Base-by-base conservation (phyloP, 768 basidiomycete species). In the Lactarius sanguifluus region DNA sequence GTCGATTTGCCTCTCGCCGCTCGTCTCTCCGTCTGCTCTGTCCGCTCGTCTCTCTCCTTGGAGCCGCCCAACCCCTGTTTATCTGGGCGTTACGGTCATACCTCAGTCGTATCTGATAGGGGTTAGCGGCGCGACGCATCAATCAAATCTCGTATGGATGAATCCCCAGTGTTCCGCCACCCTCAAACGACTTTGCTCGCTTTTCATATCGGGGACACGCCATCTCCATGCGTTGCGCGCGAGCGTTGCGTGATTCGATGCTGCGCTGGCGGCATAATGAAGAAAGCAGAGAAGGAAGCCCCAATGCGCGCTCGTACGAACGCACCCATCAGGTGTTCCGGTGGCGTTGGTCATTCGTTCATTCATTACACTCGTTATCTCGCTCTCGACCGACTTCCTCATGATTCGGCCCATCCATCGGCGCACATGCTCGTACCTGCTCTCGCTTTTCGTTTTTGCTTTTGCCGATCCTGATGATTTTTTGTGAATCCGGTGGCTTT, bases 161-260 rank as follows among this genome's bases (percentile, higher is more conserved):
- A 30, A 32, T n/a, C 18, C 28, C 40, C 23, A 25, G 9, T 36
- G 25, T 34, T 43, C 55, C 52, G 34, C 56, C 57, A 57, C 56
- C 32, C 20, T 23, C 61, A 66, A 47, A 56, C 40, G 56, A 45
- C 20, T 25, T 50, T 23, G 43, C 23, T 45, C 28, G 25, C 23
- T 7, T 15, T 52, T 52, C 50, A 52, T 52, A 52, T 52, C 15
- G 12, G 4, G 47, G 25, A 50, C 60, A 66, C 45, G 65, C 61
- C 50, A 57, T 66, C 56, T 50, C 45, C 55, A 66, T 7, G 61
- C 61, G 43, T 38, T 47, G 13, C 20, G 16, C 4, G 20, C 57
- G 25, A 52, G 41, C 41, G 16, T 41, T 41, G 5, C 20, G 32
- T 45, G 47, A 52, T 38, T 58, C 13, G 47, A 64, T 59, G 63